phyloP scores from a whole-genome alignment of 192 early-diverging fungal genomes.

The Coemansia sp. region DNA sequence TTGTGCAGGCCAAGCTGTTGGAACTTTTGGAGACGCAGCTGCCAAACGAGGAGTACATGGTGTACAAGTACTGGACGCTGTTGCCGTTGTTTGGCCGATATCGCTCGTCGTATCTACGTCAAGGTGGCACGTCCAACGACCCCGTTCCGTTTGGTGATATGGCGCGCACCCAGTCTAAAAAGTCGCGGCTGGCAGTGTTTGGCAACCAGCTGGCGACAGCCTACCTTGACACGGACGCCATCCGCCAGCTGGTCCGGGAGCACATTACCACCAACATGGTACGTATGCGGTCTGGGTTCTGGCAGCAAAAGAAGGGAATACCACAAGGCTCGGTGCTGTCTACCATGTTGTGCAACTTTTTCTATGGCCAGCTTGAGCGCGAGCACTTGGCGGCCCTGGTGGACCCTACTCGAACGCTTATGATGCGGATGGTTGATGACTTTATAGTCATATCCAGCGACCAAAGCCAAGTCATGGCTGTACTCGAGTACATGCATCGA shows the following conservation, averaged over 20 bases:
- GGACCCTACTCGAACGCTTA: constrained; percentile 49
- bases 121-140: constrained; percentile 37
- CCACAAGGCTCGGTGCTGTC: constrained; percentile 92
- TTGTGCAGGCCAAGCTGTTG: constrained; percentile 66
- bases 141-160: constrained; percentile 47
- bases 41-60: constrained; percentile 60
- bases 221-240: constrained; percentile 50
- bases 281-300: constrained; percentile 58
- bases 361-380: constrained; percentile 73
- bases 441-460: constrained; percentile 74
- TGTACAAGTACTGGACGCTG: constrained; percentile 62
- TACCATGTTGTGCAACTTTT: constrained; percentile 81
- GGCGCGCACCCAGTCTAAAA: constrained; percentile 46
- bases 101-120: constrained; percentile 17
- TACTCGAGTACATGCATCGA: constrained; percentile 59
- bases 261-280: constrained; percentile 71
- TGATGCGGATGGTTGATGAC: constrained; percentile 81
- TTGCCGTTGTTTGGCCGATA: constrained; percentile 35
- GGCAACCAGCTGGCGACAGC: constrained; percentile 69
- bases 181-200: constrained; percentile 58
- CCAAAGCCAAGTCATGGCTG: constrained; percentile 47
- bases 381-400: constrained; percentile 50
- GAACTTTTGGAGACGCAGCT: constrained; percentile 13
- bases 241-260: constrained; percentile 56
- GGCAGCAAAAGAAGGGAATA: constrained; percentile 73